Conservation (phyloP, 768 basidiomycete genomes). For the Daedaleopsis sinensis region DNA sequence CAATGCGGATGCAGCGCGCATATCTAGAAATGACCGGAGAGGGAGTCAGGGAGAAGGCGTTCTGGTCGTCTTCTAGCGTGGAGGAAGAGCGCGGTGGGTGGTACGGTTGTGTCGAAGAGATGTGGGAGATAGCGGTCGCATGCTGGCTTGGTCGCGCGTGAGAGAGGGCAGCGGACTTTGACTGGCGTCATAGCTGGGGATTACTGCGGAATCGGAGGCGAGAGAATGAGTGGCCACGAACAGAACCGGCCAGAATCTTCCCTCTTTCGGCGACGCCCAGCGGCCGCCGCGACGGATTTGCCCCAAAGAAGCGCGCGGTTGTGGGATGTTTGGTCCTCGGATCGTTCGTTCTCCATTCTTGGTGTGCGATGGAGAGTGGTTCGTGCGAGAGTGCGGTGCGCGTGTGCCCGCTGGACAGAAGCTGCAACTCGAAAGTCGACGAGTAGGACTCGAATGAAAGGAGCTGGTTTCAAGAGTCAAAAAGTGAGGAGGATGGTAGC, state of each 20-base stretch:
- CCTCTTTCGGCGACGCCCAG: constrained; percentile 11
- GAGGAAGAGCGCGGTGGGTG: constrained; percentile 4
- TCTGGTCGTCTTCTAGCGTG: constrained; percentile 17
- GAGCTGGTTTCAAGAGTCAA: too few relatives aligned
- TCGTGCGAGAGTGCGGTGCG: too few relatives aligned
- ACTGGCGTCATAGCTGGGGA: constrained; percentile 13
- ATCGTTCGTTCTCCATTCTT: constrained; percentile 1
- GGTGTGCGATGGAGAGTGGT: constrained; percentile 1
- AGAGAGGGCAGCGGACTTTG: constrained; percentile 16
- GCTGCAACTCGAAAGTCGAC: constrained; percentile 9
- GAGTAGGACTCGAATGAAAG: constrained; percentile 8
- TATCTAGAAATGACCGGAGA: constrained; percentile 16
- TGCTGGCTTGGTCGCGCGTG: constrained; percentile 9
- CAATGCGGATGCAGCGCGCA: constrained; percentile 4
- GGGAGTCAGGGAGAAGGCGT: constrained; percentile 8
- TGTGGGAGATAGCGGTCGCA: constrained; percentile 7
- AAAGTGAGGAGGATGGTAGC: constrained; percentile 14
- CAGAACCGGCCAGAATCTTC: constrained; percentile 1
- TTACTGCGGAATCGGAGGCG: constrained; percentile 15
- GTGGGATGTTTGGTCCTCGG: constrained; percentile 11
- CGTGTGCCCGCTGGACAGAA: constrained; percentile 12
- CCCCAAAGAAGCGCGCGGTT: constrained; percentile 7
- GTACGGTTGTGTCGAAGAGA: not conserved
- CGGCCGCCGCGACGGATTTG: constrained; percentile 14
- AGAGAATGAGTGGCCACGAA: constrained; percentile 20